A percentile compares a stretch with the other conserved stretches of the same genome.
Conservation (phyloP, 257 asterid genomes). For the Nicotiana tomentosiformis region DNA sequence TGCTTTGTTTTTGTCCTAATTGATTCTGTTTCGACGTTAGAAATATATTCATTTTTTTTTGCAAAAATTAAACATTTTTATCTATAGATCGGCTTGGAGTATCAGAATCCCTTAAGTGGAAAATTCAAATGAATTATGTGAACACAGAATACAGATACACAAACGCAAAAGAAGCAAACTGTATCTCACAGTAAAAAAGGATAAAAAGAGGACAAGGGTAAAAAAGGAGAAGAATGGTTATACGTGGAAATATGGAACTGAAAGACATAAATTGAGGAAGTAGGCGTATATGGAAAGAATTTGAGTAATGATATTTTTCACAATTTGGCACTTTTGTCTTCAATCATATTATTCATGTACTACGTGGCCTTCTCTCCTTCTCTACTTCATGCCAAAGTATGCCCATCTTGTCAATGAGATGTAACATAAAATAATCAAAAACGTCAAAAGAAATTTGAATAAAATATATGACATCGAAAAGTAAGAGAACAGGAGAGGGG, state of each 20-base stretch:
- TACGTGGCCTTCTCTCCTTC: constrained; percentile 35
- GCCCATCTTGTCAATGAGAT: background rate
- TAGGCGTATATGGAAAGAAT: background rate
- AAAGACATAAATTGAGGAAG: background rate
- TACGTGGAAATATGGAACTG: background rate
- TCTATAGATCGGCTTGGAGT: background rate
- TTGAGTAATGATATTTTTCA: background rate
- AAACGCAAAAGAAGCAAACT: too few relatives aligned
- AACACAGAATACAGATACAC: background rate
- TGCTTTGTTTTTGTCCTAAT: background rate
- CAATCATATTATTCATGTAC: background rate
- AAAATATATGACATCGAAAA: background rate
- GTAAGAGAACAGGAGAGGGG: too few relatives aligned
- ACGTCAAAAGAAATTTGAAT: background rate
- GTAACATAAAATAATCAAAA: background rate
- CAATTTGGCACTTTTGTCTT: constrained; percentile 9
- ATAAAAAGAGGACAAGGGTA: background rate
- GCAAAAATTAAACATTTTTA: background rate
- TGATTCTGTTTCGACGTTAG: background rate
- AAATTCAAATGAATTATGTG: background rate
- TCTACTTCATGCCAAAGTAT: constrained; percentile 10
- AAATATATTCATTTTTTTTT: background rate
- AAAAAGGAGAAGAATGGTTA: too few relatives aligned
- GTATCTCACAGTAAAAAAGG: background rate
- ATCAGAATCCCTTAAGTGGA: background rate